Percentiles rank a stretch among this genome's conserved stretches.
Conservation (phyloP, 768 basidiomycete genomes). For the Suillus decipiens region DNA sequence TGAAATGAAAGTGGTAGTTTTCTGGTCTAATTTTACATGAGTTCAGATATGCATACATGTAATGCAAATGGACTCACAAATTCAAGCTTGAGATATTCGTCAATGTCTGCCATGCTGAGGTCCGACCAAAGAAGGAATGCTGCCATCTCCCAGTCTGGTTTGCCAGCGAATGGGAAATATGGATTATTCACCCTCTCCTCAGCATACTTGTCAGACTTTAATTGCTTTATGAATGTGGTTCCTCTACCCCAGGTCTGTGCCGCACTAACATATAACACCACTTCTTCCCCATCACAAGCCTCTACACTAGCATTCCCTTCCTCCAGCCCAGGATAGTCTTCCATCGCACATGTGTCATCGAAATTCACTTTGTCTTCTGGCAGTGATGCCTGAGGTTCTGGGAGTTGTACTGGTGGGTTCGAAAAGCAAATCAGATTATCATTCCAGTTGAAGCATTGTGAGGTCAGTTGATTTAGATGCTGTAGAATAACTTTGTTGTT, state of each 20-base stretch:
- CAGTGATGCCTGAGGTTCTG: no score
- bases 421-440: not conserved
- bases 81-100: constrained; percentile 1
- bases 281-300: not conserved
- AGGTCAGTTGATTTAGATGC: not conserved
- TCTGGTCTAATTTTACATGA: not conserved
- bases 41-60: not conserved
- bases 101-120: constrained; percentile 6
- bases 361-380: no score
- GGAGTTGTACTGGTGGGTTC: not conserved
- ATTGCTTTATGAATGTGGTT: not conserved
- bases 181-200: not conserved
- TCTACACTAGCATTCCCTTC: not conserved
- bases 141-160: constrained; percentile 7
- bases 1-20: not conserved
- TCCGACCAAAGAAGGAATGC: not conserved
- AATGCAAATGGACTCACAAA: constrained; percentile 5
- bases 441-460: not conserved
- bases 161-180: constrained; percentile 9
- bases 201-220: not conserved
- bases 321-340: not conserved
- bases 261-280: not conserved
- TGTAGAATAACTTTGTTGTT: not conserved
- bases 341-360: no score
- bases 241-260: not conserved